Evolutionary conservation across 139 green algal genomes (phyloP).

Genomic region (Haematococcus sp.): DNA sequence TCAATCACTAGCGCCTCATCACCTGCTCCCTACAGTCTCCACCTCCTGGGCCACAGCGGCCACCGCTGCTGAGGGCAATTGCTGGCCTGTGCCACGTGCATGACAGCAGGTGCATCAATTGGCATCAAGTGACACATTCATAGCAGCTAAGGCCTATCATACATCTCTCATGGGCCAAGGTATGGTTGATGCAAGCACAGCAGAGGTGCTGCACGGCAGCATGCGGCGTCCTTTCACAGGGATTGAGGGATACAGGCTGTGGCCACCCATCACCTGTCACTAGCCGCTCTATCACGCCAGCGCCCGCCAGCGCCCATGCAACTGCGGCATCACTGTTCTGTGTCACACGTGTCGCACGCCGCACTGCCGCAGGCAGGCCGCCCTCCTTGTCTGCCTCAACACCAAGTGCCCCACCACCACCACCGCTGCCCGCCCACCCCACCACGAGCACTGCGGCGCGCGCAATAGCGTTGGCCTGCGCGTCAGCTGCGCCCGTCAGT

Average conservation of each 20-base stretch:
- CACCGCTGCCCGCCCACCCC: slow-evolving; percentile 4
- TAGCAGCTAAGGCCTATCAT: too few relatives aligned
- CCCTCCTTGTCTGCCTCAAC: too few relatives aligned
- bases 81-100: neutral
- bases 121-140: too few relatives aligned
- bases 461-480: slow-evolving; percentile 52
- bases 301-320: slow-evolving; percentile 44
- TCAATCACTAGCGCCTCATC: too few relatives aligned
- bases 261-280: slow-evolving; percentile 13
- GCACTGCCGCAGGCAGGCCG: neutral
- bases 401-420: too few relatives aligned
- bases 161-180: too few relatives aligned
- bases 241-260: too few relatives aligned
- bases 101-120: too few relatives aligned
- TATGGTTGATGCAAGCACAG: too few relatives aligned
- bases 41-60: slow-evolving; percentile 20
- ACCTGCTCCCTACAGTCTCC: neutral
- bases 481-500: slow-evolving; percentile 41
- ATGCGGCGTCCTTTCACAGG: too few relatives aligned
- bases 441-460: slow-evolving; percentile 47
- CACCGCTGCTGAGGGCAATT: slow-evolving; percentile 2
- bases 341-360: slow-evolving; percentile 39
- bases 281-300: slow-evolving; percentile 46
- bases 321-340: slow-evolving; percentile 52
- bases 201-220: too few relatives aligned